Evolutionary conservation across 1,139 yeast genomes (phyloP).

Genomic region (Lodderomyces pseudojiufengensis): DNA sequence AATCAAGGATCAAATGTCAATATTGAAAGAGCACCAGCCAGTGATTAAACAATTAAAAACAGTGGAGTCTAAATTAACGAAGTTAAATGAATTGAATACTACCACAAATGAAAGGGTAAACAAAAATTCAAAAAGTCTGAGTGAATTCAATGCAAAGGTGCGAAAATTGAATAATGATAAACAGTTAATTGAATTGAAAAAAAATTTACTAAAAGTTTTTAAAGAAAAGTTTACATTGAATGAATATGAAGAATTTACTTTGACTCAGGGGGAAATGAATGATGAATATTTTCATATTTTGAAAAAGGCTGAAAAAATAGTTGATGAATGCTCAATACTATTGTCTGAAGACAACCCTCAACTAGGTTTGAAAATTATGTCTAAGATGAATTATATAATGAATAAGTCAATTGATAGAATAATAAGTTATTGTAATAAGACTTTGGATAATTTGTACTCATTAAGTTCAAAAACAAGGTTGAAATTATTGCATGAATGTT

Average conservation of each 20-base stretch:
- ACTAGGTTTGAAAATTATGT: conserved; percentile 68
- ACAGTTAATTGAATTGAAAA: conserved; percentile 46
- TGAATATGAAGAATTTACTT: conserved; percentile 64
- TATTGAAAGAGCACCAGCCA: conserved; percentile 62
- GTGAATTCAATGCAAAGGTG: conserved; percentile 33
- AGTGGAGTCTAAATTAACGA: conserved; percentile 37
- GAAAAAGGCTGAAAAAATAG: conserved; percentile 58
- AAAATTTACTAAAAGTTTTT: conserved; percentile 53
- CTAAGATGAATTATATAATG: conserved; percentile 51
- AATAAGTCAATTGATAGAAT: conserved; percentile 53
- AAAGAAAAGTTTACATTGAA: conserved; percentile 63
- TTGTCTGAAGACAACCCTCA: conserved; percentile 67
- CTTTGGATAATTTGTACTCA: conserved; percentile 34
- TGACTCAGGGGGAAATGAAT: conserved; percentile 42
- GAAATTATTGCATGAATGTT: conserved; percentile 30
- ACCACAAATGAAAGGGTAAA: conserved; percentile 36
- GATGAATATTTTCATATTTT: conserved; percentile 62
- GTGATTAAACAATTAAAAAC: conserved; percentile 45
- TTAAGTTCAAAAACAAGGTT: conserved; percentile 28
- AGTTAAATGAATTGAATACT: conserved; percentile 38
- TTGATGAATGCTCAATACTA: conserved; percentile 64
- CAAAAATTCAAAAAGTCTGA: conserved; percentile 20
- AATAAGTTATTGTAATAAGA: conserved; percentile 29
- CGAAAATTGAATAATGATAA: conserved; percentile 40
- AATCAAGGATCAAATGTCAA: conserved; percentile 54